phyloP scores from a whole-genome alignment of 345 rosid species.

The Adansonia digitata region DNA sequence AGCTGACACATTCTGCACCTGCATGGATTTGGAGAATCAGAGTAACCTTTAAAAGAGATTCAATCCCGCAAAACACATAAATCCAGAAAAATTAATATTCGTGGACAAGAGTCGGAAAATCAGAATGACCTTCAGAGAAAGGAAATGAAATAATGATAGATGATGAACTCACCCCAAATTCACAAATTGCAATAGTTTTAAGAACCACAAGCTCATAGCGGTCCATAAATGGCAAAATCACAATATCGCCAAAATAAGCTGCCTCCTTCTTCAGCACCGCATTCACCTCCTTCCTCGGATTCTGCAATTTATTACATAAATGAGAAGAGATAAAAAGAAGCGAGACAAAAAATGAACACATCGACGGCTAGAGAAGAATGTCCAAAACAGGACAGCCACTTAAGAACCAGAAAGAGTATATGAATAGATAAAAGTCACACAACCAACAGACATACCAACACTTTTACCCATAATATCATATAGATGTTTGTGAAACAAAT shows the following conservation, averaged over 20 bases:
- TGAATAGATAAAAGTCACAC: neutral
- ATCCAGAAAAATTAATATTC: neutral
- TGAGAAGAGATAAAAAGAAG: neutral
- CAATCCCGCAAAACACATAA: neutral
- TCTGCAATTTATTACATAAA: constrained; percentile 39
- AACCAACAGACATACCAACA: constrained; percentile 4
- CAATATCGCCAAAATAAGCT: constrained; percentile 79
- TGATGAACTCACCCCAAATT: constrained; percentile 75
- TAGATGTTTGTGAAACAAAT: neutral
- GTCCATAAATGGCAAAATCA: constrained; percentile 93
- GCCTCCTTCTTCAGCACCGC: constrained; percentile 89
- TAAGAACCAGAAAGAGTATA: neutral
- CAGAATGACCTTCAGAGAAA: constrained; percentile 8
- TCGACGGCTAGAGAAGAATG: neutral
- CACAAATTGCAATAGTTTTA: constrained; percentile 90
- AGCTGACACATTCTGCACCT: constrained; percentile 85
- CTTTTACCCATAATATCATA: neutral
- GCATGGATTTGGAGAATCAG: constrained; percentile 14
- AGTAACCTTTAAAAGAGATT: neutral
- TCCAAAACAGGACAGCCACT: neutral
- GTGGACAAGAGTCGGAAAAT: too few species aligned
- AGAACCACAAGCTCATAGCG: constrained; percentile 96
- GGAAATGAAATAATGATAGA: neutral
- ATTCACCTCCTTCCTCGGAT: constrained; percentile 91
- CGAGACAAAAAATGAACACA: neutral